These are phyloP conservation scores for Kokia cookei DNA, from an alignment of 441 rosid genomes.

Conservation along the genomic window DNA sequence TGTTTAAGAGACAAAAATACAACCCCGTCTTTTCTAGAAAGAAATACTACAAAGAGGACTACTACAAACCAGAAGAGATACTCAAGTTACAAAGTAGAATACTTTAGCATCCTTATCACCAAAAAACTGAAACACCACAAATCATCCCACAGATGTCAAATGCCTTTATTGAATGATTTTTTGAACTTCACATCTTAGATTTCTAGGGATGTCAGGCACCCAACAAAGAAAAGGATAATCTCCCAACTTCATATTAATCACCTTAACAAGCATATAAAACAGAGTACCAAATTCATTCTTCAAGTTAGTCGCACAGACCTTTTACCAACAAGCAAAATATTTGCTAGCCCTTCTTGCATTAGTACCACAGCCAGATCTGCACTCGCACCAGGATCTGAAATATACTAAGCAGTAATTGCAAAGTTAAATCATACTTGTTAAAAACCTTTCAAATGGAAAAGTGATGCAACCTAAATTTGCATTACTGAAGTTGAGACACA, in stretches of 20 bases:
- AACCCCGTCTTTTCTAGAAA: too few relatives aligned
- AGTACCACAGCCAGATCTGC: conserved; percentile 88
- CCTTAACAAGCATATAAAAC: neutral
- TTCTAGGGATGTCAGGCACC: neutral
- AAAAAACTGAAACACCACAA: neutral
- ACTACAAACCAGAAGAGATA: too few relatives aligned
- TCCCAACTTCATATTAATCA: neutral
- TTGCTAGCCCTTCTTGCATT: conserved; percentile 97
- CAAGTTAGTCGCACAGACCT: conserved; percentile 35
- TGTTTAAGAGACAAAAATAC: too few relatives aligned
- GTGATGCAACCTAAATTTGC: neutral
- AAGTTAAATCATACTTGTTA: neutral
- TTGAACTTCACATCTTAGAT: neutral
- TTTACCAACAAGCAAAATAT: conserved; percentile 76
- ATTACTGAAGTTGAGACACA: neutral
- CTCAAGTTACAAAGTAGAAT: neutral
- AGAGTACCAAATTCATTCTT: neutral
- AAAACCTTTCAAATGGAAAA: neutral
- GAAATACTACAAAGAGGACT: too few relatives aligned
- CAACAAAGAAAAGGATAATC: neutral
- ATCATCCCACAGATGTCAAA: too few relatives aligned
- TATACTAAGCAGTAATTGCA: conserved; percentile 1
- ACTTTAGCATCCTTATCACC: neutral
- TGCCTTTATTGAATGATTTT: neutral
- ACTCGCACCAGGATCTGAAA: conserved; percentile 86